These are phyloP conservation scores for Gentiana straminea DNA, from an alignment of 257 asterid species.

Conservation along the genomic window DNA sequence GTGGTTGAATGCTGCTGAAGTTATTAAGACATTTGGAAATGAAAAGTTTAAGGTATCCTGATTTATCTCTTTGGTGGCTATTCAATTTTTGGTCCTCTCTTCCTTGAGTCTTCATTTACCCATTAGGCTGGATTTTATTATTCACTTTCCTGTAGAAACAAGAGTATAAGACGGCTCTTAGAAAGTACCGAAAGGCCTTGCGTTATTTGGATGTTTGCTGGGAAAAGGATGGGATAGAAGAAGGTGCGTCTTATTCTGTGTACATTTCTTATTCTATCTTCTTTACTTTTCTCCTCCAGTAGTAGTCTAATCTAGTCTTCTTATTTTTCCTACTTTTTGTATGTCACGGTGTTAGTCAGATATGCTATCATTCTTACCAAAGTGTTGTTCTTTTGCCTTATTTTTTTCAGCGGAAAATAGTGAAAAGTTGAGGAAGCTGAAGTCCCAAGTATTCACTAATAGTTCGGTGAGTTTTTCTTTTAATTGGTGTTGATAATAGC, in stretches of 20 bases:
- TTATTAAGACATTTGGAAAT: slow-evolving; percentile 72
- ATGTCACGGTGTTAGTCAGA: not conserved
- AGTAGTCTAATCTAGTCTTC: not conserved
- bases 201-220: slow-evolving; percentile 90
- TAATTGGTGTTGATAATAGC: not conserved
- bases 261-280: too few relatives aligned
- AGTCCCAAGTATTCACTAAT: slow-evolving; percentile 81
- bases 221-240: slow-evolving; percentile 97
- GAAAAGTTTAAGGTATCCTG: slow-evolving; percentile 68
- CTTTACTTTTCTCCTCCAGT: not conserved
- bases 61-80: slow-evolving; percentile 1
- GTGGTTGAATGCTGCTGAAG: slow-evolving; percentile 79
- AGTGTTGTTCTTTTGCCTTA: not conserved
- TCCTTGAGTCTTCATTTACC: not conserved
- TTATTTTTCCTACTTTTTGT: not conserved
- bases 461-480: slow-evolving; percentile 69
- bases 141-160: slow-evolving; percentile 50
- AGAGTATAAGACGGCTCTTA: slow-evolving; percentile 95
- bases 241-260: slow-evolving; percentile 28
- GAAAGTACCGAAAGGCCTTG: slow-evolving; percentile 90
- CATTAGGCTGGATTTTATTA: not conserved
- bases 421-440: slow-evolving; percentile 57
- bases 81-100: slow-evolving; percentile 5
- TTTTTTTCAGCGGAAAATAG: slow-evolving; percentile 45
- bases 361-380: slow-evolving; percentile 4